Percentiles rank a stretch among this genome's conserved stretches.
These are phyloP conservation scores for Strigomonas culicis DNA, from an alignment of 208 protist genomes.

Conservation along the genomic window DNA sequence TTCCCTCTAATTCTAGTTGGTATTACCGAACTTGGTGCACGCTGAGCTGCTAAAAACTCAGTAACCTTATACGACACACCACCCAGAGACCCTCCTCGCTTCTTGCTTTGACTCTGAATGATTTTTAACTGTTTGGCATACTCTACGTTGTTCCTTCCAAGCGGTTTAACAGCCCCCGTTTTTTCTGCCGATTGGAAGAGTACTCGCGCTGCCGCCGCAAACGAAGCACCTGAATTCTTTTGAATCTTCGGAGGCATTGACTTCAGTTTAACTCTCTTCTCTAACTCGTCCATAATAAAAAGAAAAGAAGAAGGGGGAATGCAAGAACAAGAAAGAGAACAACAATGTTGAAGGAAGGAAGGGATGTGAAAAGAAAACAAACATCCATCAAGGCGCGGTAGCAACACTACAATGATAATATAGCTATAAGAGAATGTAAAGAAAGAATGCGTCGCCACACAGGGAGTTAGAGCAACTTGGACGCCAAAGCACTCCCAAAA, in stretches of 20 bases:
- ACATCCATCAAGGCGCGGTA: no score
- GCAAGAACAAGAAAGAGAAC: neutral
- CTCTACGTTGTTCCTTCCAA: conserved; percentile 46
- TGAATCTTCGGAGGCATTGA: conserved; percentile 9
- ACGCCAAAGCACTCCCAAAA: no score
- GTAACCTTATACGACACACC: conserved; percentile 82
- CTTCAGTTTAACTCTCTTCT: neutral
- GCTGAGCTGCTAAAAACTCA: conserved; percentile 76
- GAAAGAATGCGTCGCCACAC: no score
- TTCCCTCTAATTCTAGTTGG: neutral
- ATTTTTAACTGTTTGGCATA: conserved; percentile 77
- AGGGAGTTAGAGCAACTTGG: no score
- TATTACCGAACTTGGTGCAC: conserved; percentile 3
- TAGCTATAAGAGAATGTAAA: no score
- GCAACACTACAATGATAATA: neutral
- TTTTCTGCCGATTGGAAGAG: conserved; percentile 83
- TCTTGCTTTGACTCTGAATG: conserved; percentile 76
- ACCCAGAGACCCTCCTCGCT: conserved; percentile 66
- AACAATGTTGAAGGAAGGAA: neutral
- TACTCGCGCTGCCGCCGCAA: conserved; percentile 78
- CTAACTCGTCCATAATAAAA: neutral
- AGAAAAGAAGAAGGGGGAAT: conserved; percentile 16
- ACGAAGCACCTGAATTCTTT: conserved; percentile 34
- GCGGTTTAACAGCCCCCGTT: conserved; percentile 63
- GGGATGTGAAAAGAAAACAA: neutral